phyloP scores from a whole-genome alignment of 2,329 filamentous ascomycete species.

The Periconia sp. region DNA sequence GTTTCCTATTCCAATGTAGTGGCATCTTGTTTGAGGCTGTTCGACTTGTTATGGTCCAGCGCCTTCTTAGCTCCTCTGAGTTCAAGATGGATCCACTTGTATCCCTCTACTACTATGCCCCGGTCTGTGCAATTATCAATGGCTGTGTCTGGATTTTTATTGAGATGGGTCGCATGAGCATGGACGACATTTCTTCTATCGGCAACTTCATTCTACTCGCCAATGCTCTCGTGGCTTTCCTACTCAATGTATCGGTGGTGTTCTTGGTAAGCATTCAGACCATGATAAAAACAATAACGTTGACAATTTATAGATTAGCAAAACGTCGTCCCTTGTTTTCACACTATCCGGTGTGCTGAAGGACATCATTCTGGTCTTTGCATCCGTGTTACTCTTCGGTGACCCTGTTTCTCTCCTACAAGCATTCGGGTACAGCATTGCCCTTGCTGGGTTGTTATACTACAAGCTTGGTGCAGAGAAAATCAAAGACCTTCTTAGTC shows the following conservation, averaged over 20 bases:
- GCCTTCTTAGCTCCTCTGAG: constrained; percentile 78
- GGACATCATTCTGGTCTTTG: constrained; percentile 81
- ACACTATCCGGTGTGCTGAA: constrained; percentile 88
- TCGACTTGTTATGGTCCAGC: constrained; percentile 83
- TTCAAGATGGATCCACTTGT: constrained; percentile 95
- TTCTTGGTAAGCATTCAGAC: constrained; percentile 70
- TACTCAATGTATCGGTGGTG: constrained; percentile 84
- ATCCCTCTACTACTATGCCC: constrained; percentile 89
- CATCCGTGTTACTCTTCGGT: constrained; percentile 82
- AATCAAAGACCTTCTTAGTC: constrained; percentile 77
- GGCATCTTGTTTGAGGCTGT: constrained; percentile 84
- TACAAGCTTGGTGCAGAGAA: constrained; percentile 87
- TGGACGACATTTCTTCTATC: constrained; percentile 75
- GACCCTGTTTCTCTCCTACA: constrained; percentile 76
- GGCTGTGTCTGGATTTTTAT: constrained; percentile 73
- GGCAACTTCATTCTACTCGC: constrained; percentile 74
- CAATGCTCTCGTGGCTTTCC: constrained; percentile 79
- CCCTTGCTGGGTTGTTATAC: constrained; percentile 78
- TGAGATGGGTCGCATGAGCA: constrained; percentile 72
- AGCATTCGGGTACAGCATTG: constrained; percentile 84
- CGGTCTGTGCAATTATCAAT: constrained; percentile 84
- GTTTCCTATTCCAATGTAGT: constrained; percentile 78
- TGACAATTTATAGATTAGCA: constrained; percentile 70
- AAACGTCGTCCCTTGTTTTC: constrained; percentile 83
- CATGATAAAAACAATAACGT: neutral